Conservation (phyloP, 129 eudicot species). For the Smallanthus sonchifolius region DNA sequence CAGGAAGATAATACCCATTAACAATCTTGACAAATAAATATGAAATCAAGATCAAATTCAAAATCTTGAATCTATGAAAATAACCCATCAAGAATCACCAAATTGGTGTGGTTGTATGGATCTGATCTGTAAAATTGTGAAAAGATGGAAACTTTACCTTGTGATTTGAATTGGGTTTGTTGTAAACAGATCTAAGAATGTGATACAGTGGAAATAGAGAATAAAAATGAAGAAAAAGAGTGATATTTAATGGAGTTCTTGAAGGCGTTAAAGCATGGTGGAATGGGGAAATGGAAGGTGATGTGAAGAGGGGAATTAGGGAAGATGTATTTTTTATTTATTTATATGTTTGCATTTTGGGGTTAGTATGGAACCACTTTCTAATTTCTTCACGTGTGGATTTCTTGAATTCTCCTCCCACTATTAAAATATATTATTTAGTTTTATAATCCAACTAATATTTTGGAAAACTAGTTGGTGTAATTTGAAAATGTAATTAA, state of each 20-base stretch:
- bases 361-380: conserved; percentile 15
- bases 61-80: conserved; percentile 9
- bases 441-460: not conserved
- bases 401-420: not conserved
- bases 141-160: conserved; percentile 18
- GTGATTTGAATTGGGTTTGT: conserved; percentile 1
- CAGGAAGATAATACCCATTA: conserved; percentile 39
- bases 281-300: conserved; percentile 12
- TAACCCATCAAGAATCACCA: conserved; percentile 24
- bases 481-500: too few species aligned
- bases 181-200: conserved; percentile 5
- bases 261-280: conserved; percentile 5
- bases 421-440: too few species aligned
- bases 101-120: conserved; percentile 8
- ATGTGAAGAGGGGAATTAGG: conserved; percentile 5
- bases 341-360: conserved; percentile 32
- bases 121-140: conserved; percentile 11
- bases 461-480: too few species aligned
- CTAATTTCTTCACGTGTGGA: conserved; percentile 18
- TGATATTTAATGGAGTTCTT: conserved; percentile 7
- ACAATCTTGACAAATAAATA: conserved; percentile 13
- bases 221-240: not conserved
- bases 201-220: not conserved
- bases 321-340: not conserved
- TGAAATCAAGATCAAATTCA: conserved; percentile 11